phyloP scores from a whole-genome alignment of 2,329 filamentous ascomycete species.

The Penicillium rolfsii region DNA sequence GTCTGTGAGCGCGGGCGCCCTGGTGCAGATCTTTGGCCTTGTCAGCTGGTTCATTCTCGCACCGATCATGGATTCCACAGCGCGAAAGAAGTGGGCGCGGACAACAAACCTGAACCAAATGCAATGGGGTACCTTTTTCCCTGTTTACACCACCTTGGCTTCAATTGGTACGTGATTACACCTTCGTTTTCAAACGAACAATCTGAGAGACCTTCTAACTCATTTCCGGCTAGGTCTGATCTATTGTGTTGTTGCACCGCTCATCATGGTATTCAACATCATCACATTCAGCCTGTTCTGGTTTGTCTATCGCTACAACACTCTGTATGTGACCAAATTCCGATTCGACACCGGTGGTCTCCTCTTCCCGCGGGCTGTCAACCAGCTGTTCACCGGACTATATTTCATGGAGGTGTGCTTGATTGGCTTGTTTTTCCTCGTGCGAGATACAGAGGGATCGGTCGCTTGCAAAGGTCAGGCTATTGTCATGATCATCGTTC shows the following conservation, averaged over 20 bases:
- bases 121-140: conserved; percentile 92
- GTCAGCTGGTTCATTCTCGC: conserved; percentile 80
- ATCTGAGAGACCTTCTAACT: conserved; percentile 8
- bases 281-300: conserved; percentile 90
- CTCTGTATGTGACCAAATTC: conserved; percentile 91
- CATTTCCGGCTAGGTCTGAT: conserved; percentile 59
- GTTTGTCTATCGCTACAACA: conserved; percentile 95
- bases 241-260: conserved; percentile 83
- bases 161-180: conserved; percentile 68
- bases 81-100: conserved; percentile 78
- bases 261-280: conserved; percentile 91
- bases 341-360: conserved; percentile 89
- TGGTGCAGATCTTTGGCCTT: conserved; percentile 81
- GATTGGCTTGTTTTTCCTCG: conserved; percentile 86
- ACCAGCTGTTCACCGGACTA: conserved; percentile 90
- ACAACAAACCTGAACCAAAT: conserved; percentile 78
- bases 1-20: conserved; percentile 83
- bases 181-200: background rate
- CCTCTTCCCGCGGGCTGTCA: conserved; percentile 88
- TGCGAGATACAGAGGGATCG: conserved; percentile 58
- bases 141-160: conserved; percentile 94
- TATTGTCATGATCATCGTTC: conserved; percentile 78
- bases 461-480: conserved; percentile 73
- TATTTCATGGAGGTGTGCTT: conserved; percentile 94
- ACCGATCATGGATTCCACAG: conserved; percentile 80